Base-by-base conservation (phyloP, 1,139 yeast genomes). In the Yamadazyma blattariae region DNA sequence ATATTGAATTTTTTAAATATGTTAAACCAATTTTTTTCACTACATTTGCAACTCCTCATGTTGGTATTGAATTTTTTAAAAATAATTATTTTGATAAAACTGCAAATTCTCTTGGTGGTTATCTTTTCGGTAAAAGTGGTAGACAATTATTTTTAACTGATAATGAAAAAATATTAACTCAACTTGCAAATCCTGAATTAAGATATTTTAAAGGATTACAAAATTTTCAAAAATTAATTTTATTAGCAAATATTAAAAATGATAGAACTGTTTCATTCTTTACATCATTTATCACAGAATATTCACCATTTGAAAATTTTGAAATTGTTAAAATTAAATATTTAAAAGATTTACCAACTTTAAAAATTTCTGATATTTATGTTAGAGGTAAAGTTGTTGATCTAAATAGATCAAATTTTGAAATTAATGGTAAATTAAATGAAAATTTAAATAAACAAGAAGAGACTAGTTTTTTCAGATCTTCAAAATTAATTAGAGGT, bases 31-130 rank as follows among this genome's bases (percentile, higher is more conserved):
- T 74, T 2, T 63, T 78, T 34, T 83, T 82, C 52, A 71, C 89
- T 12, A 85, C 96, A 0, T 83, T 89, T 64, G 97, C 97, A 2
- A 82, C 96, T 2, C 97, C 97, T 1, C 97, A 90, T 60, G 64
- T 87, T 7, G 96, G 96, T 0, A 73, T 84, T 10, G 71, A 70
- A 30, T 76, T 75, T 47, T 72, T 66, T 48, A 58, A 59, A 13
- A 57, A 63, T 9, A 57, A 66, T 9, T 39, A 70, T 9, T 61
- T 73, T 39, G 74, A 78, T 37, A 48, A 54, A 11, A 34, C 75
- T 1, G 62, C 85, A 35, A 85, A 84, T 48, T 49, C 59, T 9
- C 35, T 82, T 14, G 96, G 96, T 0, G 66, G 77, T 1, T 69
- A 69, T 40, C 50, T 85, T 3, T 64, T 88, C 20, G 96, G 96